Percentiles rank a stretch among this genome's conserved stretches.
These are phyloP conservation scores for Gnomoniopsis smithogilvyi DNA, from an alignment of 2,329 filamentous ascomycete genomes.

Conservation along the genomic window DNA sequence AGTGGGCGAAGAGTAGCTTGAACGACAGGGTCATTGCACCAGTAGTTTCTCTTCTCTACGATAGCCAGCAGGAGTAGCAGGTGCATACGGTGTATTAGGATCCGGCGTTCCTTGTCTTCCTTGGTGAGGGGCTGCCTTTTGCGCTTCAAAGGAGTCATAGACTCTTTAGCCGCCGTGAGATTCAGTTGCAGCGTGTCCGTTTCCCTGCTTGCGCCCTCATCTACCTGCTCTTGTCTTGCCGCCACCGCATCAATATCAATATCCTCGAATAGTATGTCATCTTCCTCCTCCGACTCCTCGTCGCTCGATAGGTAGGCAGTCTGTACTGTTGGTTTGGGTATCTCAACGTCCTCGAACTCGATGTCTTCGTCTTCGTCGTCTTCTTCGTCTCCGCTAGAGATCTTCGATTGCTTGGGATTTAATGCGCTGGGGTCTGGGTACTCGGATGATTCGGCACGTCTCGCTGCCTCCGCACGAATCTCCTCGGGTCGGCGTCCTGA, in stretches of 20 bases:
- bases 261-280: conserved; percentile 45
- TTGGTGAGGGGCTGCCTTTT: conserved; percentile 49
- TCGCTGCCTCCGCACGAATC: neutral
- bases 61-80: conserved; percentile 80
- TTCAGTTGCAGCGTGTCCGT: conserved; percentile 47
- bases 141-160: conserved; percentile 26
- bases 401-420: conserved; percentile 12
- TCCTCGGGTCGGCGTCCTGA: conserved; percentile 28
- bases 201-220: conserved; percentile 19
- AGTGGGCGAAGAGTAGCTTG: conserved; percentile 65
- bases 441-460: neutral
- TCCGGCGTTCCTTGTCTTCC: conserved; percentile 52
- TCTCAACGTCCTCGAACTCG: conserved; percentile 48
- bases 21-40: conserved; percentile 76
- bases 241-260: conserved; percentile 37
- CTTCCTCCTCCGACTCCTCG: conserved; percentile 38
- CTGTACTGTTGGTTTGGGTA: conserved; percentile 47
- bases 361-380: conserved; percentile 38
- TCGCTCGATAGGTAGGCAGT: conserved; percentile 50
- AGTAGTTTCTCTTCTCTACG: conserved; percentile 72
- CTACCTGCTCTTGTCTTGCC: conserved; percentile 16
- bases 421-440: neutral
- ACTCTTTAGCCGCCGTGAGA: conserved; percentile 43
- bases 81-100: conserved; percentile 84
- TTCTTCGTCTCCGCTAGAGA: conserved; percentile 17